Conservation (phyloP, 352 stramenopile genomes). For the Globisporangium sylvaticum region DNA sequence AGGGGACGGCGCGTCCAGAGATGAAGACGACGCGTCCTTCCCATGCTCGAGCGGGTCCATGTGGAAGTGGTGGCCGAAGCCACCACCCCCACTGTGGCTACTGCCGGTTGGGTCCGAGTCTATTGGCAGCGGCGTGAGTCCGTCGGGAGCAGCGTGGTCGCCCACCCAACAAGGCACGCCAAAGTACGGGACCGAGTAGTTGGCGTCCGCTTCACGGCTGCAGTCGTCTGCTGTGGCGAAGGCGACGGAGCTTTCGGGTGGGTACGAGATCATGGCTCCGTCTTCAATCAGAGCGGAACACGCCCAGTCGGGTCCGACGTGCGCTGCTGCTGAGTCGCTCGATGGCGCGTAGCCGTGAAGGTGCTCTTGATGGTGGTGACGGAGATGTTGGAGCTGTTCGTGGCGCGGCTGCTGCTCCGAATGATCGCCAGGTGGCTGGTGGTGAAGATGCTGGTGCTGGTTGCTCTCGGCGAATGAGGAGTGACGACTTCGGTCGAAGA, state of each 20-base stretch:
- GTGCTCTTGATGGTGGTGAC: background rate
- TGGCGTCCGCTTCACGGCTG: background rate
- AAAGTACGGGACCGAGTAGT: conserved; percentile 6
- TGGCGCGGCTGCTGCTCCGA: background rate
- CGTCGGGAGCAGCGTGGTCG: background rate
- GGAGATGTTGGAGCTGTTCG: background rate
- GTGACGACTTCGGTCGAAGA: conserved; percentile 1
- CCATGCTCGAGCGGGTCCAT: conserved; percentile 11
- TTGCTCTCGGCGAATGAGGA: background rate
- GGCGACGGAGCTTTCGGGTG: background rate
- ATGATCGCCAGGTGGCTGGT: background rate
- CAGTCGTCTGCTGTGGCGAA: background rate
- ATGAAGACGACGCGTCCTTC: conserved; percentile 19
- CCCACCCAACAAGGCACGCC: conserved; percentile 5
- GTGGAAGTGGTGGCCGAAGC: background rate
- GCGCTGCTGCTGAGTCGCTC: background rate
- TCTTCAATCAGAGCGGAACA: background rate
- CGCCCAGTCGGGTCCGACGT: background rate
- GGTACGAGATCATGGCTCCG: background rate
- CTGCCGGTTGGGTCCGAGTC: background rate
- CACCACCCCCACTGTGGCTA: background rate
- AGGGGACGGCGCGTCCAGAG: conserved; percentile 21
- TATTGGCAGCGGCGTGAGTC: background rate
- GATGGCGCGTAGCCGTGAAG: background rate
- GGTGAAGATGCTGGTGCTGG: background rate